Percentiles rank a stretch among this genome's conserved stretches.
phyloP scores from a whole-genome alignment of 2,329 filamentous ascomycete species.

The Teratosphaeriaceae sp. region DNA sequence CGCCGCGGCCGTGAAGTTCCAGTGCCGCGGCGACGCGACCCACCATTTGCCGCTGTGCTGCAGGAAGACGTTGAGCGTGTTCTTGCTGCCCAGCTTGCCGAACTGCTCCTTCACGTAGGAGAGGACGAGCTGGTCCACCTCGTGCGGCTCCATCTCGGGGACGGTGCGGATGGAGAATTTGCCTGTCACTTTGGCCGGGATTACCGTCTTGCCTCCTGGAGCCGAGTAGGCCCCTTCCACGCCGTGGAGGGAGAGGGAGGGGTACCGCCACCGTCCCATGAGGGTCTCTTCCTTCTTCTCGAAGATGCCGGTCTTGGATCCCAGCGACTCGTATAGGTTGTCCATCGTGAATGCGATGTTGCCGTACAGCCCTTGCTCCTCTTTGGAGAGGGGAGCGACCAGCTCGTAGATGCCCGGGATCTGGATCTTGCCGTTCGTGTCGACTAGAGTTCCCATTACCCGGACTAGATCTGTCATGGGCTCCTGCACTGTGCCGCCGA shows the following conservation, averaged over 20 bases:
- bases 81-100: constrained; percentile 84
- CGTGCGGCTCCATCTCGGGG: constrained; percentile 90
- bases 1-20: constrained; percentile 92
- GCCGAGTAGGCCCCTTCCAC: constrained; percentile 92
- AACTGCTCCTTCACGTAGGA: constrained; percentile 80
- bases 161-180: constrained; percentile 99
- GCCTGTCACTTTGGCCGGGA: constrained; percentile 93
- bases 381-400: constrained; percentile 78
- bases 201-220: constrained; percentile 95
- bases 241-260: constrained; percentile 89
- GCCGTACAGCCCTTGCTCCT: constrained; percentile 83
- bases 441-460: constrained; percentile 76
- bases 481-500: constrained; percentile 92
- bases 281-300: constrained; percentile 85
- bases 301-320: constrained; percentile 80
- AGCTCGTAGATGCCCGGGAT: constrained; percentile 93
- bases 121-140: constrained; percentile 79
- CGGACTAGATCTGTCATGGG: constrained; percentile 94
- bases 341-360: constrained; percentile 94
- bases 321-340: constrained; percentile 84
- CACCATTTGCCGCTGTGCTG: constrained; percentile 98
- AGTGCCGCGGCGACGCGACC: constrained; percentile 95
- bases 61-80: constrained; percentile 72
- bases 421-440: constrained; percentile 83
- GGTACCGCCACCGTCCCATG: constrained; percentile 94